A percentile compares a stretch with the other conserved stretches of the same genome.
Conservation (phyloP, 306 rosid genomes). For the Vicia faba region DNA sequence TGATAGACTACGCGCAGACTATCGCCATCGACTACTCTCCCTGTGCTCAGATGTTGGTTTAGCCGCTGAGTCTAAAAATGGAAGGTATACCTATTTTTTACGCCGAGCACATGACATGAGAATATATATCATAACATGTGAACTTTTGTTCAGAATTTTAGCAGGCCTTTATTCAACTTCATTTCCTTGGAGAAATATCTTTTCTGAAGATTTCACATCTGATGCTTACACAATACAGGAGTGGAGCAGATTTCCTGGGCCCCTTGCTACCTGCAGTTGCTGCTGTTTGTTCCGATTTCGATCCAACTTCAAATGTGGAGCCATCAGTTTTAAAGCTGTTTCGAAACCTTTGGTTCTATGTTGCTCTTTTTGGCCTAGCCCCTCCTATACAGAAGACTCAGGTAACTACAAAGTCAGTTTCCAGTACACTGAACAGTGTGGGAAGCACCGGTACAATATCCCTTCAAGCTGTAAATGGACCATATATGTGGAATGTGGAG, state of each 20-base stretch:
- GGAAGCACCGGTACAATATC: constrained; percentile 82
- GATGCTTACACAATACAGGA: constrained; percentile 65
- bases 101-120: constrained; percentile 31
- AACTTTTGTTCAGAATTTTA: constrained; percentile 36
- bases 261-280: constrained; percentile 99
- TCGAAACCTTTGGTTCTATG: constrained; percentile 96
- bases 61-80: constrained; percentile 98
- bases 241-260: constrained; percentile 98
- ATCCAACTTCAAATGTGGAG: constrained; percentile 81
- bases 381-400: constrained; percentile 82
- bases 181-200: constrained; percentile 34
- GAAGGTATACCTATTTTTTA: constrained; percentile 63
- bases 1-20: constrained; percentile 77
- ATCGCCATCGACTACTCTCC: constrained; percentile 88
- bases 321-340: constrained; percentile 93
- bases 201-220: constrained; percentile 43
- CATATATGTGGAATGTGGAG: constrained; percentile 89
- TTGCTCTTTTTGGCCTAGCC: constrained; percentile 97
- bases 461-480: constrained; percentile 94
- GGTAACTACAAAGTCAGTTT: constrained; percentile 65
- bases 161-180: constrained; percentile 25
- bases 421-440: constrained; percentile 76
- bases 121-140: constrained; percentile 12
- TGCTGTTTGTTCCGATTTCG: constrained; percentile 92
- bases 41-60: constrained; percentile 96